Base-by-base conservation (phyloP, 192 early-diverging fungal species). In the Funneliformis geosporum region DNA sequence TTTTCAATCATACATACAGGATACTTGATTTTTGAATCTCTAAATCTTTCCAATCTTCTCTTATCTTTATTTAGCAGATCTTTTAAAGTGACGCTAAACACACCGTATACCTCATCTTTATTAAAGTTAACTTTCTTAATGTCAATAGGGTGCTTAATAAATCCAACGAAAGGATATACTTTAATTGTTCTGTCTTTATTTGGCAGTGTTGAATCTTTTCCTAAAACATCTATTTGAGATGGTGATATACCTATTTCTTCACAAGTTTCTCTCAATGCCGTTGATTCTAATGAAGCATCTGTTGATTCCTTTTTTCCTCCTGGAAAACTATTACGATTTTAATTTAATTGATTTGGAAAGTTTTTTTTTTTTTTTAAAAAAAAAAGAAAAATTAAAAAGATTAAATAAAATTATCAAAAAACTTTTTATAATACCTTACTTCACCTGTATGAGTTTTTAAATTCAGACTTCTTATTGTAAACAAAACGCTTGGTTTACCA, bases 391-490 rank as follows among this genome's bases (percentile, higher is more conserved):
- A 11, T 23, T 28, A 25, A 72, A 14, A 0, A 73, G 43, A 16
- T 46, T 40, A 59, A 43, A 18, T 14, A 3, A 47, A 14, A 14
- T n/a, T n/a, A n/a, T n/a, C n/a, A 27, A 55, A 12, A 60, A 44
- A 16, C 40, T 14, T 40, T 46, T 16, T 42, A 18, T 6, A 60
- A 42, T 84, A 91, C 88, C 92, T 94, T 47, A 92, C 90, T 81
- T 96, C 94, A 9, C 95, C 95, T 33, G 84, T 85, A 80, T 97
- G 96, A 40, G 89, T 82, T 46, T 90, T 81, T 82, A 97, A 86
- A 42, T 83, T 81, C 4, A 80, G 76, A 50, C 87, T 87, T 23
- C 96, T 90, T 43, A 95, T 87, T 10, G 95, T 95, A 78, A 97
- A 95, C 1, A 97, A 81, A 21, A 97, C 84, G 70, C 90, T 90